Conservation (phyloP, 169 alveolate species). For the Plasmodium reichenowi region DNA sequence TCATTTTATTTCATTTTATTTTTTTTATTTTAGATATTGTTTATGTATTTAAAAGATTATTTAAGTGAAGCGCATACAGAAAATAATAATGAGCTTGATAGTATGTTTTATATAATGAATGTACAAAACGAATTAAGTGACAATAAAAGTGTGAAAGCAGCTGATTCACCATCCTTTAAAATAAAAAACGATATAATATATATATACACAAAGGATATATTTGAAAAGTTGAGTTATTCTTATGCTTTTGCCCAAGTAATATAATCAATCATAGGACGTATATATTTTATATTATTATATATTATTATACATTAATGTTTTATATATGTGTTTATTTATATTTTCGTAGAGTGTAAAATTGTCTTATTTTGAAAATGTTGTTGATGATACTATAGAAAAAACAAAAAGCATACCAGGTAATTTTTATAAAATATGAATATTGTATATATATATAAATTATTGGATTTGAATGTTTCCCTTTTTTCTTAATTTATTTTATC, state of each 20-base stretch:
- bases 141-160: constrained; percentile 66
- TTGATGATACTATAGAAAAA: constrained; percentile 88
- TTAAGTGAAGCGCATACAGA: constrained; percentile 63
- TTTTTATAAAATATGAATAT: background rate
- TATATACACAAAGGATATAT: constrained; percentile 79
- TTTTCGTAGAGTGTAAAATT: constrained; percentile 85
- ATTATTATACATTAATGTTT: background rate
- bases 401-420: constrained; percentile 88
- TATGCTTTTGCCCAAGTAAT: constrained; percentile 89
- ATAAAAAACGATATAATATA: constrained; percentile 87
- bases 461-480: background rate
- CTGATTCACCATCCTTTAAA: constrained; percentile 81
- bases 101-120: constrained; percentile 63
- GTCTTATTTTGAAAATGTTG: constrained; percentile 86
- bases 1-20: background rate
- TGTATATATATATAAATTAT: background rate
- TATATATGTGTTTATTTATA: background rate
- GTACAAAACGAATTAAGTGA: constrained; percentile 22
- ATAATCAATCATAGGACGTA: background rate
- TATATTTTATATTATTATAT: background rate
- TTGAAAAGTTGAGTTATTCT: constrained; percentile 86
- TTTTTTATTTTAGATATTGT: constrained; percentile 14
- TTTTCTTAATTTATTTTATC: background rate
- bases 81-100: constrained; percentile 54
- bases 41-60: constrained; percentile 39